A percentile compares a stretch with the other conserved stretches of the same genome.
phyloP scores from a whole-genome alignment of 2,329 filamentous ascomycete genomes.

The Seiridium cupressi region DNA sequence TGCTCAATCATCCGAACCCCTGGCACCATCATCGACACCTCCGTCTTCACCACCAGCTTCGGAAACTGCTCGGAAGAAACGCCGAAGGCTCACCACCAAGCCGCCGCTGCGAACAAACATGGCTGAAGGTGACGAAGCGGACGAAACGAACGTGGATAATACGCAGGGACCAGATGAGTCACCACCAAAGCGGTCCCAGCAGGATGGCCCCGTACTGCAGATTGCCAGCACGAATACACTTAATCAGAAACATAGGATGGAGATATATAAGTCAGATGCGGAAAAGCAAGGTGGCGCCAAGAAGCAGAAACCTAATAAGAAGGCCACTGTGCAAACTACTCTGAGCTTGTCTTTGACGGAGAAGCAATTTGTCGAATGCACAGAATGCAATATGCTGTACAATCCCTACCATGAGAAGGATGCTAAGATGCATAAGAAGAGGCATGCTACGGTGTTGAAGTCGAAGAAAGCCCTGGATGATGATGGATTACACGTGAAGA shows the following conservation, averaged over 20 bases:
- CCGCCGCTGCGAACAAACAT: constrained; percentile 10
- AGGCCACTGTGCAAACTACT: constrained; percentile 36
- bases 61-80: constrained; percentile 19
- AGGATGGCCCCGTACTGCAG: background rate
- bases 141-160: background rate
- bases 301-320: constrained; percentile 14
- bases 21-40: constrained; percentile 22
- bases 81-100: constrained; percentile 30
- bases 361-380: constrained; percentile 37
- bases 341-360: constrained; percentile 36
- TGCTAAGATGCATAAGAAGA: constrained; percentile 36
- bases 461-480: constrained; percentile 12
- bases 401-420: constrained; percentile 43
- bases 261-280: background rate
- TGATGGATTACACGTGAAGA: too few relatives aligned
- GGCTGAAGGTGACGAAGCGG: background rate
- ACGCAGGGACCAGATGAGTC: background rate
- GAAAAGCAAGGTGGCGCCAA: background rate
- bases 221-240: constrained; percentile 10
- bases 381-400: constrained; percentile 41
- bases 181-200: background rate
- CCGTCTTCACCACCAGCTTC: constrained; percentile 26
- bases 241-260: constrained; percentile 9
- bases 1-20: constrained; percentile 15
- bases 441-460: constrained; percentile 27